A percentile compares a stretch with the other conserved stretches of the same genome.
Evolutionary conservation across 306 rosid species (phyloP).

Genomic region (Abrus pulchellus): DNA sequence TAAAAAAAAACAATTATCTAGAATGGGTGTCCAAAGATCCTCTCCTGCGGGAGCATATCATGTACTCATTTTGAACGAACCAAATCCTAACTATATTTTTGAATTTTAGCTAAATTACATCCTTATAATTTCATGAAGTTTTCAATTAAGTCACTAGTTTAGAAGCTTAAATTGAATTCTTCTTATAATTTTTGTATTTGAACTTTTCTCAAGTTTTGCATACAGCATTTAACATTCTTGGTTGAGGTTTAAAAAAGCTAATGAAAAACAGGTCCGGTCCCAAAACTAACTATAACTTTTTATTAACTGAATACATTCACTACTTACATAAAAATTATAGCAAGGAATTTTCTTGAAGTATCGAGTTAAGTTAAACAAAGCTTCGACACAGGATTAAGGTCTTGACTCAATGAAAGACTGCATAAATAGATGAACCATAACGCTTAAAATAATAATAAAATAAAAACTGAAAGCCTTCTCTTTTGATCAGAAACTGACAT

Average conservation of each 20-base stretch:
- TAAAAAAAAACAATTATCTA: no score
- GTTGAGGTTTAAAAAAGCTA: not conserved
- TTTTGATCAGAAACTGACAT: slow-evolving; percentile 1
- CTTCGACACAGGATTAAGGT: not conserved
- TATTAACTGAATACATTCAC: no score
- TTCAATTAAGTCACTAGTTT: not conserved
- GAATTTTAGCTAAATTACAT: not conserved
- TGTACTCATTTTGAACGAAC: not conserved
- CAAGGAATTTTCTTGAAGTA: not conserved
- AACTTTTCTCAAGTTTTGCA: no score
- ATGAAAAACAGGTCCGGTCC: no score
- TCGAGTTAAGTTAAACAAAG: not conserved
- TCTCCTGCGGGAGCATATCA: no score
- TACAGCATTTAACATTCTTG: not conserved
- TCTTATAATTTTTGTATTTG: no score
- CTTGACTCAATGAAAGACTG: not conserved
- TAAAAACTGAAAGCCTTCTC: not conserved
- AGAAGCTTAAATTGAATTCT: not conserved
- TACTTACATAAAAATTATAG: no score
- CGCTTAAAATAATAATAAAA: no score
- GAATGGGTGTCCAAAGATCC: no score
- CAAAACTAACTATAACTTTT: no score
- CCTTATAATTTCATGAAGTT: not conserved
- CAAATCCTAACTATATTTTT: not conserved
- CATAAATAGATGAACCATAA: slow-evolving; percentile 2